phyloP scores from a whole-genome alignment of 441 rosid genomes.

The Brassica hybrid region DNA sequence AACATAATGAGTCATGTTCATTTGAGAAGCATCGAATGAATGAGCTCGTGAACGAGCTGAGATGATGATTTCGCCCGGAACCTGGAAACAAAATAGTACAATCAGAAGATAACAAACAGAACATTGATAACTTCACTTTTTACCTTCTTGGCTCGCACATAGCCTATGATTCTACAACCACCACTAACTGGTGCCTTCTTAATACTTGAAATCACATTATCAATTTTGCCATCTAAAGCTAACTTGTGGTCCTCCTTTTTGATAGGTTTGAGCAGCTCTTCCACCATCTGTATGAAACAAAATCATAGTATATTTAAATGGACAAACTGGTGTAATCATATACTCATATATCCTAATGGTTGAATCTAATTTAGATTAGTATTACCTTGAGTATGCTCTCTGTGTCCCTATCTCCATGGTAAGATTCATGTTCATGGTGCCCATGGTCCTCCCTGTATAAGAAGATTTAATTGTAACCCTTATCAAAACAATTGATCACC shows the following conservation, averaged over 20 bases:
- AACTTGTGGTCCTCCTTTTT: constrained; percentile 57
- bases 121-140: constrained; percentile 9
- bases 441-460: constrained; percentile 77
- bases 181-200: constrained; percentile 78
- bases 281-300: constrained; percentile 64
- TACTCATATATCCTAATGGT: background rate
- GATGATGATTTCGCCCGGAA: constrained; percentile 81
- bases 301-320: background rate
- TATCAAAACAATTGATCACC: background rate
- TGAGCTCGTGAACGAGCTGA: constrained; percentile 87
- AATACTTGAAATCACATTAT: constrained; percentile 37
- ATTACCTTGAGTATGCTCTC: constrained; percentile 81
- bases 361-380: background rate
- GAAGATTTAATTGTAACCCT: background rate
- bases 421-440: constrained; percentile 92
- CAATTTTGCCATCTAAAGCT: constrained; percentile 51
- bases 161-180: constrained; percentile 95
- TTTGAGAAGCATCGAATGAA: constrained; percentile 83
- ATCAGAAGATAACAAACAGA: background rate
- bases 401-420: constrained; percentile 95
- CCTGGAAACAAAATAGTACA: constrained; percentile 51
- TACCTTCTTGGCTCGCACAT: constrained; percentile 93
- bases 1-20: constrained; percentile 93
- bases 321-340: background rate
- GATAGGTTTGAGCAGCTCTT: constrained; percentile 64